phyloP scores from a whole-genome alignment of 129 eudicot genomes.

The Tagetes erecta region DNA sequence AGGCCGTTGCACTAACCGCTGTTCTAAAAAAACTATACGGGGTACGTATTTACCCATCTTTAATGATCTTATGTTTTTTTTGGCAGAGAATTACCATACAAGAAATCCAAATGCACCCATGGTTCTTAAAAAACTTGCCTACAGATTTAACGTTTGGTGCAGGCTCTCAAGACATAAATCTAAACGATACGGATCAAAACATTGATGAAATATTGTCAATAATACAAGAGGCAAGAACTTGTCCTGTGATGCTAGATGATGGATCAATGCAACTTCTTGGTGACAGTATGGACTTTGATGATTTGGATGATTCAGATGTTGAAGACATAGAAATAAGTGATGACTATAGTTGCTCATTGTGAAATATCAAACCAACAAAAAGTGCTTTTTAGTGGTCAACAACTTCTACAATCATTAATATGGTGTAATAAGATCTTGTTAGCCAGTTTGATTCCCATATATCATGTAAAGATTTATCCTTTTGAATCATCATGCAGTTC shows the following conservation, averaged over 20 bases:
- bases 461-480: not conserved
- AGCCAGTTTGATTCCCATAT: conserved; percentile 8
- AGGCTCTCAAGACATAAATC: conserved; percentile 41
- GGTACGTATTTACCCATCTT: not conserved
- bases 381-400: conserved; percentile 12
- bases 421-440: conserved; percentile 23
- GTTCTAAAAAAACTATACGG: not conserved
- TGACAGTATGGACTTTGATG: conserved; percentile 69
- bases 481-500: not conserved
- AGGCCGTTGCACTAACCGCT: too few relatives aligned
- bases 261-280: conserved; percentile 34
- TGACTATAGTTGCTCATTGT: conserved; percentile 48
- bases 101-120: conserved; percentile 62
- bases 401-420: conserved; percentile 6
- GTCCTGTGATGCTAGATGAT: conserved; percentile 29
- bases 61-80: conserved; percentile 6
- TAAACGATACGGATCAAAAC: conserved; percentile 44
- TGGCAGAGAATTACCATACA: conserved; percentile 61
- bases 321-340: conserved; percentile 61
- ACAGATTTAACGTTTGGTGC: conserved; percentile 51
- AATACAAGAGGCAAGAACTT: conserved; percentile 59
- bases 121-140: conserved; percentile 71
- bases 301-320: conserved; percentile 55
- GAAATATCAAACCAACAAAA: conserved; percentile 2
- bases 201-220: conserved; percentile 50